Base-by-base conservation (phyloP, 306 rosid species). In the Cucumis cinereus region DNA sequence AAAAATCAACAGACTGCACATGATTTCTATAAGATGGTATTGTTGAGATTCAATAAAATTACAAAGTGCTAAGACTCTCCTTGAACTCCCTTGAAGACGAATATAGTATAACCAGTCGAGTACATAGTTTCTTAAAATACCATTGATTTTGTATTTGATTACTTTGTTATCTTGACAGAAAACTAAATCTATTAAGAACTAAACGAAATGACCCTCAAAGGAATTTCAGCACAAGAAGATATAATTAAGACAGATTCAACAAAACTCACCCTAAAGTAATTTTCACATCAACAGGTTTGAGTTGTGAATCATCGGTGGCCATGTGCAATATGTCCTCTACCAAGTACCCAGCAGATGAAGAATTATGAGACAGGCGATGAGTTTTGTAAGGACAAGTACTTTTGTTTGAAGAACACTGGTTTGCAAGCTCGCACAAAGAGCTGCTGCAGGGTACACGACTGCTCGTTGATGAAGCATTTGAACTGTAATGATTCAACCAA, bases 291-390 rank as follows among this genome's bases (percentile, higher is more conserved):
- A 76, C 61, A 28, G 50, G 72, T 56, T 87, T 80, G 64, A 41
- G 33, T 73, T 73, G 81, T 63, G 63, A 70, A 77, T 85, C 92
- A 62, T 91, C 88, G 22, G 96, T 79, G 61, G 77, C 81, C 36
- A 93, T 78, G 83, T 90, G 96, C 83, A 93, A 69, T 38, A 91
- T 88, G 77, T 93, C 98, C 76, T 93, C 88, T 38, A 93, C 94
- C 78, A 91, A 75, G 79, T 82, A 22, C 23, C 98, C 97, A 53
- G 88, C 16, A 61, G 96, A 85, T 28, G 97, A 88, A 62, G 98
- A 90, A 40, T 80, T 79, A 23, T 58, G 77, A 0, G 97, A 87
- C 73, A 90, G 87, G 77, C 90, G 87, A 12, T 8, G 36, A 43
- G 84, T 79, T 66, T 69, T 73, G 79, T 93, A 93, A 19, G 60